A percentile compares a stretch with the other conserved stretches of the same genome.
These are phyloP conservation scores for Colletotrichum ledebouriae DNA, from an alignment of 2,329 filamentous ascomycete genomes.

Conservation along the genomic window DNA sequence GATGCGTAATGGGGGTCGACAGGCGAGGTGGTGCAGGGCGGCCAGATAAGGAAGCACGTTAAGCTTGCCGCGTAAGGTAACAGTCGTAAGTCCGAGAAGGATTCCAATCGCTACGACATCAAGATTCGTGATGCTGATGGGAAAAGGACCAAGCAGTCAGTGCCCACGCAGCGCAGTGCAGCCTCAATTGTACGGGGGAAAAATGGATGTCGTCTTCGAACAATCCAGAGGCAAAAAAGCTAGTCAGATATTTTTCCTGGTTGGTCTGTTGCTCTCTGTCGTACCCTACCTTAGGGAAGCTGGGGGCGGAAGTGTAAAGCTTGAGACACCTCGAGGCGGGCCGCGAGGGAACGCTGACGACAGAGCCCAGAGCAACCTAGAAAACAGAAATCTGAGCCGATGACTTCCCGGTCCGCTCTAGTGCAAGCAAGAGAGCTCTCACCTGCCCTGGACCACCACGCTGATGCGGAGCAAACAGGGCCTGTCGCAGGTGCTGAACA, in stretches of 20 bases:
- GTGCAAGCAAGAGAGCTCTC: too few relatives aligned
- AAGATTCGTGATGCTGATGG: slow-evolving; percentile 17
- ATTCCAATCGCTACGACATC: slow-evolving; percentile 10
- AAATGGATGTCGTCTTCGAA: slow-evolving; percentile 3
- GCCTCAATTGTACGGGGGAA: slow-evolving; percentile 13
- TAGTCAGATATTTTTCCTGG: slow-evolving; percentile 9
- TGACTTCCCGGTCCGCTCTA: not conserved
- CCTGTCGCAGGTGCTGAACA: slow-evolving; percentile 31
- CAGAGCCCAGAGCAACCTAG: not conserved
- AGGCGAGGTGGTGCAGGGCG: slow-evolving; percentile 3
- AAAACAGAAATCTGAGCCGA: slow-evolving; percentile 9
- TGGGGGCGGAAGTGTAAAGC: slow-evolving; percentile 27
- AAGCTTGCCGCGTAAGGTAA: slow-evolving; percentile 19
- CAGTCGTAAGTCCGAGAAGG: slow-evolving; percentile 10
- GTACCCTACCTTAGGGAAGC: not conserved
- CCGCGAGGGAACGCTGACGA: slow-evolving; percentile 22
- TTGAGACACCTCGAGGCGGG: slow-evolving; percentile 36
- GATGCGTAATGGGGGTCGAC: slow-evolving; percentile 42
- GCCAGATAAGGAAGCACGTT: slow-evolving; percentile 21
- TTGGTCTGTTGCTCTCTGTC: slow-evolving; percentile 8
- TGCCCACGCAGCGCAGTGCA: slow-evolving; percentile 22
- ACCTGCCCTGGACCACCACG: slow-evolving; percentile 20
- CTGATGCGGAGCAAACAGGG: slow-evolving; percentile 36
- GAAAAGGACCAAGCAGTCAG: slow-evolving; percentile 9
- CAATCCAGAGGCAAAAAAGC: not conserved